These are phyloP conservation scores for Neurospora cerealis DNA, from an alignment of 495 filamentous ascomycete genomes.

Conservation along the genomic window DNA sequence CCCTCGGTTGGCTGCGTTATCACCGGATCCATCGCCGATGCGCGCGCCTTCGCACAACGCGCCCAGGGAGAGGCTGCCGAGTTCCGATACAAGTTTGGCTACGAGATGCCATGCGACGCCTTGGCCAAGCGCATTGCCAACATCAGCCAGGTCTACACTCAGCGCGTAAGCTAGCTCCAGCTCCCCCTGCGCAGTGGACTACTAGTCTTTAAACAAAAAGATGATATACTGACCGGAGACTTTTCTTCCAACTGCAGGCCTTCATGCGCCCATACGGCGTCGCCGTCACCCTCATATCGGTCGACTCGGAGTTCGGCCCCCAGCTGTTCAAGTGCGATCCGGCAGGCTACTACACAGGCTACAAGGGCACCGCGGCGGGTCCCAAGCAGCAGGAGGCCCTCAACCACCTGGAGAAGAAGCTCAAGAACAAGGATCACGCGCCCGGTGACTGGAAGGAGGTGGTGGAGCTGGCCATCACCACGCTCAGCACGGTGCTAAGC, in stretches of 20 bases:
- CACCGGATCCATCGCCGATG: conserved; percentile 97
- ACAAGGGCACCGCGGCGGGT: conserved; percentile 94
- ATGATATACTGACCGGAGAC: conserved; percentile 10
- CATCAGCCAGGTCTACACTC: conserved; percentile 98
- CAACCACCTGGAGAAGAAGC: conserved; percentile 97
- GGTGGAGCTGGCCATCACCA: conserved; percentile 89
- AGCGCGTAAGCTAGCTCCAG: conserved; percentile 54
- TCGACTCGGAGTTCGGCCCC: conserved; percentile 88
- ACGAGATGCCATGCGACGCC: conserved; percentile 98
- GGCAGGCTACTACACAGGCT: conserved; percentile 93
- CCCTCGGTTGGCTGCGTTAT: conserved; percentile 96
- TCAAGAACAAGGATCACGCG: conserved; percentile 97
- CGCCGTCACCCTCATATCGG: conserved; percentile 84
- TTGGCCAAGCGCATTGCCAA: conserved; percentile 94
- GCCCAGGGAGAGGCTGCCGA: conserved; percentile 93
- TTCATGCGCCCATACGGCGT: conserved; percentile 98
- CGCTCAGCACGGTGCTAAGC: conserved; percentile 88
- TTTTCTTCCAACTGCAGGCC: conserved; percentile 43
- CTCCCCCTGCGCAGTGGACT: neutral
- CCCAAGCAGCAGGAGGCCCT: conserved; percentile 97
- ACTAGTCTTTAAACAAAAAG: neutral
- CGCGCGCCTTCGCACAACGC: conserved; percentile 79
- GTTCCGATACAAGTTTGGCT: conserved; percentile 96
- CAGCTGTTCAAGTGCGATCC: conserved; percentile 98
- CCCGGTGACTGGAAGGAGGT: conserved; percentile 95